phyloP scores from a whole-genome alignment of 2,329 filamentous ascomycete species.

The Arthroderma sp. region DNA sequence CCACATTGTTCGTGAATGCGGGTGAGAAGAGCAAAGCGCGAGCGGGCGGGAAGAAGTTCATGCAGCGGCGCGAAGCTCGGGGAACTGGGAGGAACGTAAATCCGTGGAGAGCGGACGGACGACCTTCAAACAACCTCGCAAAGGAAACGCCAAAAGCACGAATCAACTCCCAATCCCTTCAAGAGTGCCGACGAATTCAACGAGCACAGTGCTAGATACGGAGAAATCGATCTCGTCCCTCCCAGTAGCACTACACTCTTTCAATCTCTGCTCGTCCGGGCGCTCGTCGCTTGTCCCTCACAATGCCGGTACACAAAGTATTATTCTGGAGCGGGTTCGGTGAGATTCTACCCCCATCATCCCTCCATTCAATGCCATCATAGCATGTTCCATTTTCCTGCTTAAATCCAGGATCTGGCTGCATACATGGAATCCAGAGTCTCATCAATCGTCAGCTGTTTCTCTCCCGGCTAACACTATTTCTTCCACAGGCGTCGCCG shows the following conservation, averaged over 20 bases:
- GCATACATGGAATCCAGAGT: too few species aligned
- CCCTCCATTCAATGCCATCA: too few species aligned
- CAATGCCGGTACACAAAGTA: constrained; percentile 37
- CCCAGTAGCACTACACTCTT: neutral
- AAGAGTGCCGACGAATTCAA: too few species aligned
- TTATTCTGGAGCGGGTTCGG: constrained; percentile 62
- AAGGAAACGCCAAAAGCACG: neutral
- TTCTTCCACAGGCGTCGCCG: constrained; percentile 57
- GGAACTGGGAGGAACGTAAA: too few species aligned
- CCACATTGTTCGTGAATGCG: too few species aligned
- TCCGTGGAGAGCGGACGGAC: neutral
- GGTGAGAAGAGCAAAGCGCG: too few species aligned
- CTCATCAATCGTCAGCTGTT: too few species aligned
- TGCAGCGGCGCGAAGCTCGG: too few species aligned
- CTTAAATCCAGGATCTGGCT: too few species aligned
- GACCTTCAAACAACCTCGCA: neutral
- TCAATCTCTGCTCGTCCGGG: constrained; percentile 8
- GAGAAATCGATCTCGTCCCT: neutral
- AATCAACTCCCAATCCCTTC: neutral
- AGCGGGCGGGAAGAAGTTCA: too few species aligned
- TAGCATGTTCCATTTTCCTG: too few species aligned
- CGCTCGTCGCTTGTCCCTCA: constrained; percentile 12
- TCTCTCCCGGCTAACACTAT: neutral
- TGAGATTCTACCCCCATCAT: constrained; percentile 35
- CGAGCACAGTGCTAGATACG: too few species aligned